Evolutionary conservation across 2,329 filamentous ascomycete genomes (phyloP).

Genomic region (Fusarium buharicum): DNA sequence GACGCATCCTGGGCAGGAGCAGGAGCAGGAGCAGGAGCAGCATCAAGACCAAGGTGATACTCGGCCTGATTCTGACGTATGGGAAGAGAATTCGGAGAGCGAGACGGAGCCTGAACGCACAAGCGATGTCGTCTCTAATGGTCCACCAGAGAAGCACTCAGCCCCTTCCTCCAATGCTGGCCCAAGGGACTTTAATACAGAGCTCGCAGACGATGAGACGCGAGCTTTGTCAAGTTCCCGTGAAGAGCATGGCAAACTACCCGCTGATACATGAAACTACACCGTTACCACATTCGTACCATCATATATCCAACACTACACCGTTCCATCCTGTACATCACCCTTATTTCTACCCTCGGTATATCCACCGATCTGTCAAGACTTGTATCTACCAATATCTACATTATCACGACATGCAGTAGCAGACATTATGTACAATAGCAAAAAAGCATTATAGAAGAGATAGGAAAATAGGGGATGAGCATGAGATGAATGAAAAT

Average conservation of each 20-base stretch:
- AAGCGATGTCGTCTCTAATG: background rate
- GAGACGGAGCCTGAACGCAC: background rate
- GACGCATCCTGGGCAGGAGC: constrained; percentile 5
- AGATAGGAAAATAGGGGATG: background rate
- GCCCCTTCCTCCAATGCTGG: background rate
- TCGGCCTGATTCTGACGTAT: constrained; percentile 12
- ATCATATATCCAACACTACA: background rate
- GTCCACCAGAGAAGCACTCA: background rate
- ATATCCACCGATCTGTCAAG: constrained; percentile 2
- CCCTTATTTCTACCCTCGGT: background rate
- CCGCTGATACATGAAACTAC: background rate
- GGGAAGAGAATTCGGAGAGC: background rate
- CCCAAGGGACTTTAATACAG: background rate
- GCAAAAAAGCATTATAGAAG: constrained; percentile 2
- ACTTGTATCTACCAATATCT: background rate
- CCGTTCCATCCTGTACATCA: constrained; percentile 25
- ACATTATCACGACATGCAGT: constrained; percentile 3
- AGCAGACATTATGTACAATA: constrained; percentile 31
- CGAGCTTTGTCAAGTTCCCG: background rate
- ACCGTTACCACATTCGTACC: background rate
- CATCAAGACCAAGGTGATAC: background rate
- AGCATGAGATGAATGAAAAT: background rate
- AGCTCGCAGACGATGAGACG: background rate
- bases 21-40: background rate
- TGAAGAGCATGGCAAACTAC: background rate